phyloP scores from a whole-genome alignment of 1,139 yeast genomes.

The Geotrichum phurueaensis region DNA sequence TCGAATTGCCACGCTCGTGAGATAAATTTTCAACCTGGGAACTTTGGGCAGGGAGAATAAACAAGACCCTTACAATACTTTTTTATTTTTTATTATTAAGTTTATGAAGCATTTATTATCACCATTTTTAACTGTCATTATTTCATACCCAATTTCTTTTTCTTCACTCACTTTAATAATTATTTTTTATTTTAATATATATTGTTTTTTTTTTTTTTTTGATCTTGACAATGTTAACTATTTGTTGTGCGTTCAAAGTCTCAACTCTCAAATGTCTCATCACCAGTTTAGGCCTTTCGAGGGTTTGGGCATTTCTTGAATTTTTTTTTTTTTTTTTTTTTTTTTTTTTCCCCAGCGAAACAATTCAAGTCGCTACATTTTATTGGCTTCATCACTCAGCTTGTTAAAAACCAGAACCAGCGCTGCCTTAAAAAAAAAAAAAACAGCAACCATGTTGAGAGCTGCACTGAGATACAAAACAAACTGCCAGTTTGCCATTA shows the following conservation, averaged over 20 bases:
- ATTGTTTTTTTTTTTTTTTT: not conserved
- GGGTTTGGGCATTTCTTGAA: not conserved
- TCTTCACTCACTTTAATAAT: not conserved
- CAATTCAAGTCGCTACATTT: not conserved
- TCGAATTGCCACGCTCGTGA: not conserved
- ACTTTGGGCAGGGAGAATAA: too few species aligned
- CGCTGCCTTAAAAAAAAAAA: not conserved
- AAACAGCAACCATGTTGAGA: conserved; percentile 1
- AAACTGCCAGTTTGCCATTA: not conserved
- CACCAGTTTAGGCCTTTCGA: not conserved
- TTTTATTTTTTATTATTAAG: too few species aligned
- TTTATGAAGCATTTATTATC: too few species aligned
- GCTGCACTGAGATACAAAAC: not conserved
- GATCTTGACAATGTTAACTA: too few species aligned
- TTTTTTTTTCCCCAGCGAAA: not conserved
- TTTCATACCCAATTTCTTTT: too few species aligned
- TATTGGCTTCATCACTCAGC: not conserved
- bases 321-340: not conserved
- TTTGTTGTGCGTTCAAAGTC: not conserved
- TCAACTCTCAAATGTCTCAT: not conserved
- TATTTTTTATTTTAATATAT: not conserved
- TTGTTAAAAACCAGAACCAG: not conserved
- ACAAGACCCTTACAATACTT: too few species aligned
- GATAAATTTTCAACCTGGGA: too few species aligned
- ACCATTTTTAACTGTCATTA: too few species aligned